Conservation (phyloP, 306 rosid genomes). For the Cajanus cajan region DNA sequence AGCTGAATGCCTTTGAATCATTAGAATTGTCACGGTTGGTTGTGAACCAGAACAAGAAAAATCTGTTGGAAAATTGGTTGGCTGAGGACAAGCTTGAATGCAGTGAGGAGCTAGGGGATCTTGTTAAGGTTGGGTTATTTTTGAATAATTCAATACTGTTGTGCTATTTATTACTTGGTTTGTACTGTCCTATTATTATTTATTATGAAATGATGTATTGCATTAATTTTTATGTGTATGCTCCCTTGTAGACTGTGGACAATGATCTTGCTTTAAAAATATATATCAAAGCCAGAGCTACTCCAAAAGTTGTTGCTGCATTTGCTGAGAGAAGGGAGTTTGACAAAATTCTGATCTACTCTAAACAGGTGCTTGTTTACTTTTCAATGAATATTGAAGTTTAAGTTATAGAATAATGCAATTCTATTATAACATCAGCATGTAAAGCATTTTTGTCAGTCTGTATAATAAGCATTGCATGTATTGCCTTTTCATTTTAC, state of each 20-base stretch:
- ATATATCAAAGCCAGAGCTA: slow-evolving; percentile 97
- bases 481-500: background rate
- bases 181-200: background rate
- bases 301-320: slow-evolving; percentile 99
- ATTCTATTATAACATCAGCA: background rate
- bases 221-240: slow-evolving; percentile 24
- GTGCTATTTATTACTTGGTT: background rate
- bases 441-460: background rate
- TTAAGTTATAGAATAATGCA: slow-evolving; percentile 21
- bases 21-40: slow-evolving; percentile 94
- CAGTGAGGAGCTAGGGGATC: slow-evolving; percentile 99
- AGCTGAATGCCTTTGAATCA: slow-evolving; percentile 91
- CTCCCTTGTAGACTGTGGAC: slow-evolving; percentile 79
- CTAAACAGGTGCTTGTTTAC: slow-evolving; percentile 76
- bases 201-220: slow-evolving; percentile 11
- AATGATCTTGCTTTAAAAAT: slow-evolving; percentile 91
- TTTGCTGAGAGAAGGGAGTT: slow-evolving; percentile 99
- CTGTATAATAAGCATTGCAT: background rate
- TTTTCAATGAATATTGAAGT: background rate
- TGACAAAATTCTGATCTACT: slow-evolving; percentile 92
- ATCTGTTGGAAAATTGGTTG: slow-evolving; percentile 96
- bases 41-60: slow-evolving; percentile 99
- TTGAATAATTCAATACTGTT: slow-evolving; percentile 6
- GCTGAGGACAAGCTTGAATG: slow-evolving; percentile 99
- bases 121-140: slow-evolving; percentile 77